A percentile compares a stretch with the other conserved stretches of the same genome.
These are phyloP conservation scores for Xylogone sp. DNA, from an alignment of 2,329 filamentous ascomycete genomes.

Conservation along the genomic window DNA sequence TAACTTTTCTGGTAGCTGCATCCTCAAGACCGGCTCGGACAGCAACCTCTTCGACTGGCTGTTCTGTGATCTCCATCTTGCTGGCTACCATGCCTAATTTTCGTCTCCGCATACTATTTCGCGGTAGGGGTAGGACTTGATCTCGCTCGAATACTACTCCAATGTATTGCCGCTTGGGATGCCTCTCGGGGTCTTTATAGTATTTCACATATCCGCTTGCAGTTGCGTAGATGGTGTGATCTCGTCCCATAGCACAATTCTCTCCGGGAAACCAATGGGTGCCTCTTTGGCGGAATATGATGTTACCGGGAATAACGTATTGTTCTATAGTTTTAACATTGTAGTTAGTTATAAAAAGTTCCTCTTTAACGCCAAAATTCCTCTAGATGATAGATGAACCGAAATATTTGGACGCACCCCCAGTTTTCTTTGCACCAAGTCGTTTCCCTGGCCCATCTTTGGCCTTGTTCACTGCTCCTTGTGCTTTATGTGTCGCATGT, in stretches of 20 bases:
- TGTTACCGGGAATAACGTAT: constrained; percentile 93
- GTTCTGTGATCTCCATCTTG: constrained; percentile 36
- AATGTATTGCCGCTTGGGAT: constrained; percentile 90
- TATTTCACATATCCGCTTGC: constrained; percentile 91
- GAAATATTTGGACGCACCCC: constrained; percentile 52
- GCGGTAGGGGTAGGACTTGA: constrained; percentile 73
- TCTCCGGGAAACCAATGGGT: constrained; percentile 94
- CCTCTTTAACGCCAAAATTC: too few relatives aligned
- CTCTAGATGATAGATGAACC: not conserved
- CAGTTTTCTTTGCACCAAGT: constrained; percentile 88
- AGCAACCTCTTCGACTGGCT: constrained; percentile 5
- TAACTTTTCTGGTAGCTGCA: constrained; percentile 5
- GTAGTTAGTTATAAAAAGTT: not conserved
- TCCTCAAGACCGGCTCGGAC: constrained; percentile 10
- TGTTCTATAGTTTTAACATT: constrained; percentile 56
- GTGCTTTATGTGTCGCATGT: constrained; percentile 45
- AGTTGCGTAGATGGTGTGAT: constrained; percentile 91
- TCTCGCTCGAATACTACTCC: constrained; percentile 84
- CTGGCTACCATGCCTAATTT: constrained; percentile 68
- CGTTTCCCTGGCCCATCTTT: constrained; percentile 77
- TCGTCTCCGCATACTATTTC: constrained; percentile 69
- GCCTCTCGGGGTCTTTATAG: constrained; percentile 80
- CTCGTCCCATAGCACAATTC: constrained; percentile 90
- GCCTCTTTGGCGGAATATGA: constrained; percentile 95
- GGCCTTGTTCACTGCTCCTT: constrained; percentile 67